Percentiles rank a stretch among this genome's conserved stretches.
phyloP scores from a whole-genome alignment of 2,329 filamentous ascomycete genomes.

The Cladosporium sp. region DNA sequence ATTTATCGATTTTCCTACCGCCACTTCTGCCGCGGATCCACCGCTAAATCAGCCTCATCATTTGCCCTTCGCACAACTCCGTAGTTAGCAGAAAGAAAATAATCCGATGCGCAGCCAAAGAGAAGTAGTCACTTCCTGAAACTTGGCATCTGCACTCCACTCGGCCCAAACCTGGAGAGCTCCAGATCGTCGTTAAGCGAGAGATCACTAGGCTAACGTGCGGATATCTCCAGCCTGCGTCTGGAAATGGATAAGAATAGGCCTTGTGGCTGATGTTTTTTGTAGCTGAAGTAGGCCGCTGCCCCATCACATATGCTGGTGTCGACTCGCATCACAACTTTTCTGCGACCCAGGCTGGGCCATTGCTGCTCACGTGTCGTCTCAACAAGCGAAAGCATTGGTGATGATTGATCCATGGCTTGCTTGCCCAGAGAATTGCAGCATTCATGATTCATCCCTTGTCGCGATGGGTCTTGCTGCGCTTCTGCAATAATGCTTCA shows the following conservation, averaged over 20 bases:
- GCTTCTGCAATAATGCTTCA: background rate
- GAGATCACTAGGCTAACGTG: background rate
- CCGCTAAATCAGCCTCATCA: slow-evolving; percentile 1
- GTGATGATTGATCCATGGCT: background rate
- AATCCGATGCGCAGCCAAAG: background rate
- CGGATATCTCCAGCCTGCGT: background rate
- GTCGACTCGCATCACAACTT: background rate
- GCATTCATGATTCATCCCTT: background rate
- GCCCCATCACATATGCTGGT: background rate
- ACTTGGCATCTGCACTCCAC: background rate
- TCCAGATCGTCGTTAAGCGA: background rate
- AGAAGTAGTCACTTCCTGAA: background rate
- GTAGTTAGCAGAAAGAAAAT: background rate
- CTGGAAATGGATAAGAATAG: background rate
- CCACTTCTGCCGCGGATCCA: background rate
- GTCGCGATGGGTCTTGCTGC: too few relatives aligned
- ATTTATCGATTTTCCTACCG: background rate
- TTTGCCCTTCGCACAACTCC: background rate
- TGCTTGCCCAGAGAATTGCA: background rate
- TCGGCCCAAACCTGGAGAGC: background rate
- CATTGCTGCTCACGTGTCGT: background rate
- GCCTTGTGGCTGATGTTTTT: background rate
- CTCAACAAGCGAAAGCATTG: background rate
- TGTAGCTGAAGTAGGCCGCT: slow-evolving; percentile 1
- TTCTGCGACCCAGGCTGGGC: background rate